Percentiles rank a stretch among this genome's conserved stretches.
Evolutionary conservation across 768 basidiomycete species (phyloP).

Genomic region (Filobasidium floriforme): DNA sequence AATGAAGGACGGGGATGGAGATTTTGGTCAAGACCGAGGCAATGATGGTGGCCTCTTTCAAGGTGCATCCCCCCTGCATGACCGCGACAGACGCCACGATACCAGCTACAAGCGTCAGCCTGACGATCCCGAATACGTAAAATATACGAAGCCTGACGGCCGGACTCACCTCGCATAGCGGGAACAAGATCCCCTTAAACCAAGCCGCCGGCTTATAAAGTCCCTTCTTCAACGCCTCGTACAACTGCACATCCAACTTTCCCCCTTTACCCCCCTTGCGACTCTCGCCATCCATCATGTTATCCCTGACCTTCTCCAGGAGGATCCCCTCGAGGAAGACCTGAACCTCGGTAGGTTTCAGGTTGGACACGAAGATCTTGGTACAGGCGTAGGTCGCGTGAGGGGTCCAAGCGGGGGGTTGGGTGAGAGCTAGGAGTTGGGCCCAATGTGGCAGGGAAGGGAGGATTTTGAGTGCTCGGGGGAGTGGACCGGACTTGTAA

Average conservation of each 20-base stretch:
- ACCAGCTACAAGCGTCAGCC: background rate
- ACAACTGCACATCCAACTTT: constrained; percentile 87
- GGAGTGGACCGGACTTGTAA: constrained; percentile 88
- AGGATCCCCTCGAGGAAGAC: constrained; percentile 86
- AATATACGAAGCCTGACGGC: background rate
- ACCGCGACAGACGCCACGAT: background rate
- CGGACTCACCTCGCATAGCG: constrained; percentile 71
- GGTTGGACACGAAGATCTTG: constrained; percentile 87
- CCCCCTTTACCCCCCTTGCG: constrained; percentile 46
- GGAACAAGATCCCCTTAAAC: constrained; percentile 96
- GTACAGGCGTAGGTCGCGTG: constrained; percentile 92
- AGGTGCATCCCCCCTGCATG: constrained; percentile 64
- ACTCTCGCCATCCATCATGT: constrained; percentile 59
- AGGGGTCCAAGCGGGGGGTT: constrained; percentile 88
- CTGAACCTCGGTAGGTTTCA: constrained; percentile 91
- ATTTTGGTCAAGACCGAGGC: constrained; percentile 84
- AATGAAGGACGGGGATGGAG: constrained; percentile 91
- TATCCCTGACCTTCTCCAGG: constrained; percentile 77
- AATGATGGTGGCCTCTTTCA: constrained; percentile 90
- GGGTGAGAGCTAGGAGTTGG: constrained; percentile 82
- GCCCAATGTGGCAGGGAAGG: constrained; percentile 95
- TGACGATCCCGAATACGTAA: constrained; percentile 6
- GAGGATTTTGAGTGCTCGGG: constrained; percentile 96
- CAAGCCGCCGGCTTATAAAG: constrained; percentile 96
- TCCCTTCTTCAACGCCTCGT: constrained; percentile 81